These are phyloP conservation scores for Petunia hybrid DNA, from an alignment of 305 asterid genomes.

Conservation along the genomic window DNA sequence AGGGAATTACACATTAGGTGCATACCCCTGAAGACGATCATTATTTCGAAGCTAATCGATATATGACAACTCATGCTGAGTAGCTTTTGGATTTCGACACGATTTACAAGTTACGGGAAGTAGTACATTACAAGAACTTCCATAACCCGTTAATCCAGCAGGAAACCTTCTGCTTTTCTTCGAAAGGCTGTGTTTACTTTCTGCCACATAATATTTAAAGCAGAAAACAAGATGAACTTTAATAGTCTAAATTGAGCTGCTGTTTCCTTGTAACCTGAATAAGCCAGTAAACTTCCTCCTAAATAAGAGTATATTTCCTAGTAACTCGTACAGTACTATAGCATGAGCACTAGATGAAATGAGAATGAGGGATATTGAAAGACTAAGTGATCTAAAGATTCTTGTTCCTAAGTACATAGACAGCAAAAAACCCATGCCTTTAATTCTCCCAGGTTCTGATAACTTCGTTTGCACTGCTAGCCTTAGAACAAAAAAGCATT, in stretches of 20 bases:
- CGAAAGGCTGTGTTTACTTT: background rate
- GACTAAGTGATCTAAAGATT: background rate
- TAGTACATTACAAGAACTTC: background rate
- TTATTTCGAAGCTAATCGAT: background rate
- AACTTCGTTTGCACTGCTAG: background rate
- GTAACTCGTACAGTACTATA: background rate
- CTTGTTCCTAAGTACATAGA: background rate
- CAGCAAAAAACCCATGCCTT: background rate
- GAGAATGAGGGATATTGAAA: background rate
- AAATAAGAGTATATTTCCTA: background rate
- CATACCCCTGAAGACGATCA: background rate
- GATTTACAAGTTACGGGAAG: background rate
- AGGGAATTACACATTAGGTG: background rate
- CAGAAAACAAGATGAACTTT: background rate
- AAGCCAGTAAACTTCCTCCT: background rate
- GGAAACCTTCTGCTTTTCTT: background rate
- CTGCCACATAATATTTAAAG: background rate
- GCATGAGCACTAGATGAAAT: background rate
- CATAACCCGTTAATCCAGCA: background rate
- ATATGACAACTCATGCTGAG: background rate
- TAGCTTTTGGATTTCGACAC: background rate
- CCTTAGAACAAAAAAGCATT: background rate
- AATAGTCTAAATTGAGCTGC: background rate
- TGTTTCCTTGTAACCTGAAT: conserved; percentile 2
- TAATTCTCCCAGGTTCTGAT: background rate